Percentiles rank a stretch among this genome's conserved stretches.
These are phyloP conservation scores for Fusarium annulatum DNA, from an alignment of 2,329 filamentous ascomycete species.

Conservation along the genomic window DNA sequence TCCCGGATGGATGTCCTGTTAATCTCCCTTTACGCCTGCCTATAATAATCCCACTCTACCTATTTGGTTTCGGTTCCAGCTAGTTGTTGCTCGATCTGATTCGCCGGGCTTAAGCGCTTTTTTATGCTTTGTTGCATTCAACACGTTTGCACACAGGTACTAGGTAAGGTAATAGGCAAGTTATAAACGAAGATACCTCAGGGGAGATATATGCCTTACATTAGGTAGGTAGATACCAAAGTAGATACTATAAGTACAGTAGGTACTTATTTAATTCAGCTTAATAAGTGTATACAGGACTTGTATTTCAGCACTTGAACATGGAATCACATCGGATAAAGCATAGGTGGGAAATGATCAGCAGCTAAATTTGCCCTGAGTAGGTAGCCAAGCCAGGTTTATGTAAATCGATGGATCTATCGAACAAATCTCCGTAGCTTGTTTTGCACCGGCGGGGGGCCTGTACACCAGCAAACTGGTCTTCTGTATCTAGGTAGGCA, in stretches of 20 bases:
- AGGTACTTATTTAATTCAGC: background rate
- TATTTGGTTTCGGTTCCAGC: background rate
- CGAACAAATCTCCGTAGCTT: slow-evolving; percentile 35
- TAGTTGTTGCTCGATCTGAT: background rate
- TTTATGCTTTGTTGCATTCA: background rate
- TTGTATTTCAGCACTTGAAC: background rate
- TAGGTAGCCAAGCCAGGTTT: slow-evolving; percentile 6
- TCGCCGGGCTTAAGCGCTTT: background rate
- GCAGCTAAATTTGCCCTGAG: slow-evolving; percentile 13
- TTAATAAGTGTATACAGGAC: background rate
- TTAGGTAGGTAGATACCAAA: background rate
- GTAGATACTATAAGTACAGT: background rate
- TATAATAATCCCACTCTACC: background rate
- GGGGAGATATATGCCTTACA: background rate
- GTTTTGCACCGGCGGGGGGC: slow-evolving; percentile 9
- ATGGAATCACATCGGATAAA: background rate
- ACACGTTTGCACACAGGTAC: background rate
- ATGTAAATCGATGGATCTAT: slow-evolving; percentile 16
- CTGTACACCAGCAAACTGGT: background rate
- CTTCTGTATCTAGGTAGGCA: background rate
- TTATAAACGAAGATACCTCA: background rate
- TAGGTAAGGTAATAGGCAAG: background rate
- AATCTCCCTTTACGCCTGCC: slow-evolving; percentile 10
- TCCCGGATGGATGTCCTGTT: slow-evolving; percentile 16
- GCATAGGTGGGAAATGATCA: slow-evolving; percentile 10